A percentile compares a stretch with the other conserved stretches of the same genome.
Conservation (phyloP, 352 stramenopile species). For the Thalassiosira exigua region DNA sequence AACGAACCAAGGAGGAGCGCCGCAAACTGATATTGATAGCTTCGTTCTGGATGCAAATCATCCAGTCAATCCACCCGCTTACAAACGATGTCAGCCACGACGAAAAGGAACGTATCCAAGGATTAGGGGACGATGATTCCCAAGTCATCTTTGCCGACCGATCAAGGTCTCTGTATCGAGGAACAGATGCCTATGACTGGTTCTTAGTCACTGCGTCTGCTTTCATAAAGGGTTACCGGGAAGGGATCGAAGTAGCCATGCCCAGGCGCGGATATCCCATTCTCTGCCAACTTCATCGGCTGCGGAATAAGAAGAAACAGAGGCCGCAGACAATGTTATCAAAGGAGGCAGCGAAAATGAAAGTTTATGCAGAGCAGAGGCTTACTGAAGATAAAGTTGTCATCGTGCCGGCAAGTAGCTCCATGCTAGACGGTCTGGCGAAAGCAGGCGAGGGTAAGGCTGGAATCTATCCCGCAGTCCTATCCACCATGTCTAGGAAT, state of each 20-base stretch:
- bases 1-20: neutral
- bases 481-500: neutral
- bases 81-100: neutral
- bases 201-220: neutral
- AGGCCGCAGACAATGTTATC: neutral
- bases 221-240: neutral
- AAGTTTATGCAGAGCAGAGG: slow-evolving; percentile 15
- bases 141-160: neutral
- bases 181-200: neutral
- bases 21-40: neutral
- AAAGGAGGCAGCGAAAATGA: neutral
- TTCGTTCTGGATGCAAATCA: neutral
- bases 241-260: neutral
- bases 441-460: slow-evolving; percentile 13
- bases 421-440: slow-evolving; percentile 12
- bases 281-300: neutral
- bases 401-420: slow-evolving; percentile 8
- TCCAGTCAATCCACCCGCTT: neutral
- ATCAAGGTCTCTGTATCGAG: neutral
- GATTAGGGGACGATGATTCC: neutral
- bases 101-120: neutral
- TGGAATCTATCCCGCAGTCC: neutral
- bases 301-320: neutral
- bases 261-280: neutral
- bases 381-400: slow-evolving; percentile 11